Conservation (phyloP, 1,139 yeast genomes). For the Yamadazyma aaseri region DNA sequence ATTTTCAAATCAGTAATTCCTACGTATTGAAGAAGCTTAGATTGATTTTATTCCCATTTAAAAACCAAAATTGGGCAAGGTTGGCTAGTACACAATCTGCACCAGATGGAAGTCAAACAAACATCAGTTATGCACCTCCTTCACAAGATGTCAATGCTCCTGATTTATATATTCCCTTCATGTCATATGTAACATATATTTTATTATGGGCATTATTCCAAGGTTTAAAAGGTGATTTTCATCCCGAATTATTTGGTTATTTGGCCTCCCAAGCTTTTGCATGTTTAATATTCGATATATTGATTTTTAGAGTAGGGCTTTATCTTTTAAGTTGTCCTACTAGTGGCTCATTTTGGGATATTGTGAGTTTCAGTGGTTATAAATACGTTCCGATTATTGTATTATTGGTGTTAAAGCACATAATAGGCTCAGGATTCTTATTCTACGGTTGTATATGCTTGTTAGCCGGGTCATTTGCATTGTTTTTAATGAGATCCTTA, state of each 20-base stretch:
- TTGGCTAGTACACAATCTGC: conserved; percentile 44
- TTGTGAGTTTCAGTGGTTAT: conserved; percentile 89
- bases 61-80: conserved; percentile 77
- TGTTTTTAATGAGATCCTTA: conserved; percentile 79
- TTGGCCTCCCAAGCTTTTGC: conserved; percentile 91
- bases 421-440: conserved; percentile 34
- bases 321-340: conserved; percentile 49
- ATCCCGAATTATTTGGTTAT: conserved; percentile 88
- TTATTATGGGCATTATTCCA: conserved; percentile 81
- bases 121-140: conserved; percentile 59
- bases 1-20: conserved; percentile 87
- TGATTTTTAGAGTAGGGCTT: conserved; percentile 44
- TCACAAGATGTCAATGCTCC: conserved; percentile 89
- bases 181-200: conserved; percentile 90
- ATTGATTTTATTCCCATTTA: conserved; percentile 82
- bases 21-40: conserved; percentile 76
- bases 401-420: conserved; percentile 49
- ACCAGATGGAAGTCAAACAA: conserved; percentile 13
- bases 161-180: conserved; percentile 90
- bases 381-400: conserved; percentile 80
- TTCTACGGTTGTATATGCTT: conserved; percentile 42
- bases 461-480: conserved; percentile 52
- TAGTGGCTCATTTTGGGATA: conserved; percentile 68
- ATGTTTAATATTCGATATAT: conserved; percentile 68
- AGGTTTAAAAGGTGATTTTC: conserved; percentile 88